Evolutionary conservation across 2,329 filamentous ascomycete species (phyloP).

Genomic region (Fusarium sulawesiense): DNA sequence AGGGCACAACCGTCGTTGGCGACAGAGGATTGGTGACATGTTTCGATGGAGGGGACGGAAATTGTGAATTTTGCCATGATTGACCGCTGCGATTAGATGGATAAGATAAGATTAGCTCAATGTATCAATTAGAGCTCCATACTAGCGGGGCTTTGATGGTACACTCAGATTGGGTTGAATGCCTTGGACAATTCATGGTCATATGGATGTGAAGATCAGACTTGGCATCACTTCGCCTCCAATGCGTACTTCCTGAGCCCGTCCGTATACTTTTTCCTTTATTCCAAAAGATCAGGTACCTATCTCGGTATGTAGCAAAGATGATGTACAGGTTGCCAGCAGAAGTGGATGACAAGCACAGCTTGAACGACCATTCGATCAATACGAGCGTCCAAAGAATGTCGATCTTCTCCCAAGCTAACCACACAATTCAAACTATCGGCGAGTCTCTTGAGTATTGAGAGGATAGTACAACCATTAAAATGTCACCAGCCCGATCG

Average conservation of each 20-base stretch:
- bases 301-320: background rate
- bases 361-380: background rate
- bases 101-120: constrained; percentile 17
- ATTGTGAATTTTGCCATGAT: constrained; percentile 36
- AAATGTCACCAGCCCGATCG: background rate
- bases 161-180: background rate
- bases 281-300: background rate
- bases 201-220: background rate
- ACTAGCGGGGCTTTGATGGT: background rate
- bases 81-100: constrained; percentile 38
- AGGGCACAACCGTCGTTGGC: background rate
- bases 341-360: too few relatives aligned
- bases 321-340: background rate
- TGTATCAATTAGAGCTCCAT: background rate
- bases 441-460: background rate
- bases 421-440: background rate
- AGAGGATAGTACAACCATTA: background rate
- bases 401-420: background rate
- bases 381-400: background rate
- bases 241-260: background rate
- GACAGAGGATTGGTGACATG: background rate
- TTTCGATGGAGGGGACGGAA: constrained; percentile 14
- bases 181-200: background rate
- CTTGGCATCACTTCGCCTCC: background rate
- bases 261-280: background rate